These are phyloP conservation scores for Debaryomyces nepalensis DNA, from an alignment of 1,139 yeast species.

Conservation along the genomic window DNA sequence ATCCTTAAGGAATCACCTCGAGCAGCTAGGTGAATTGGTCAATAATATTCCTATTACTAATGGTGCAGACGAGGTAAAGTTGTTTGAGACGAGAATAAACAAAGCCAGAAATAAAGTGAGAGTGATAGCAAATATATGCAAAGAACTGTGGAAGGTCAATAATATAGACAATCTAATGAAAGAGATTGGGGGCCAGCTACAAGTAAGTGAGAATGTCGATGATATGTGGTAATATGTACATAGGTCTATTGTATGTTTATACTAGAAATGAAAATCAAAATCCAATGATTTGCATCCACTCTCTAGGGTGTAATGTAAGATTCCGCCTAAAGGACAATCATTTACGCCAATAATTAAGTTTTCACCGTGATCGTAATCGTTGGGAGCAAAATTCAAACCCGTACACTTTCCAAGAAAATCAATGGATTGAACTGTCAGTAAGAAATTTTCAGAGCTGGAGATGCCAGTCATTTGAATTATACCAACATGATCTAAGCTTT, in stretches of 20 bases:
- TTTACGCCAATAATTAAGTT: slow-evolving; percentile 56
- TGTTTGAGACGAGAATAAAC: slow-evolving; percentile 46
- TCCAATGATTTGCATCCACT: slow-evolving; percentile 42
- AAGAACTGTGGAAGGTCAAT: slow-evolving; percentile 39
- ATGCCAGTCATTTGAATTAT: slow-evolving; percentile 45
- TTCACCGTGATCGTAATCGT: slow-evolving; percentile 51
- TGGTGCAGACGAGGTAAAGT: slow-evolving; percentile 52
- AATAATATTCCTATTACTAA: slow-evolving; percentile 36
- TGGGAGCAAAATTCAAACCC: slow-evolving; percentile 55
- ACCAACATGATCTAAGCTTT: slow-evolving; percentile 63
- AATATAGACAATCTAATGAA: slow-evolving; percentile 39
- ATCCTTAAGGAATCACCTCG: slow-evolving; percentile 32
- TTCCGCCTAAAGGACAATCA: slow-evolving; percentile 63
- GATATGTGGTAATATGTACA: slow-evolving; percentile 47
- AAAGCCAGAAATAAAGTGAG: slow-evolving; percentile 60
- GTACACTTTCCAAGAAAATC: slow-evolving; percentile 63
- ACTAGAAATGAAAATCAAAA: slow-evolving; percentile 42
- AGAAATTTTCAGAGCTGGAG: slow-evolving; percentile 18
- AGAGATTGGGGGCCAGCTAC: slow-evolving; percentile 45
- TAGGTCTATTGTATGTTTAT: slow-evolving; percentile 27
- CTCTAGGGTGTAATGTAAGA: slow-evolving; percentile 51
- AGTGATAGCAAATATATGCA: slow-evolving; percentile 42
- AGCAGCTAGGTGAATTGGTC: slow-evolving; percentile 32
- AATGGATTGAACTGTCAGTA: slow-evolving; percentile 48
- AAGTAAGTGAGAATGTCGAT: slow-evolving; percentile 44